Percentiles rank a stretch among this genome's conserved stretches.
These are phyloP conservation scores for Trichosporon sp. DNA, from an alignment of 1,284 basidiomycete genomes.

Conservation along the genomic window DNA sequence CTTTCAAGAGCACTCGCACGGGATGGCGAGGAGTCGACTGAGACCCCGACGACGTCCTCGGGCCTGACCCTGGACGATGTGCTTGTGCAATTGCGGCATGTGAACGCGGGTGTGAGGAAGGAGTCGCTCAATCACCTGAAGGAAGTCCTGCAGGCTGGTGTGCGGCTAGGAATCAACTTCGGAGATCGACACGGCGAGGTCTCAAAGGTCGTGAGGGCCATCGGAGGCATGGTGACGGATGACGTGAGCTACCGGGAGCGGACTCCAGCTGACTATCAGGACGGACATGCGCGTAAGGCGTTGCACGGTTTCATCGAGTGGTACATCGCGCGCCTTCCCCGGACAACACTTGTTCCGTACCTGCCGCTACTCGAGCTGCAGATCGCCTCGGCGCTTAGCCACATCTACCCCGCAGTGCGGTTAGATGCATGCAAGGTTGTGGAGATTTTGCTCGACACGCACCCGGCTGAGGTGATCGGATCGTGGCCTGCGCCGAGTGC, in stretches of 20 bases:
- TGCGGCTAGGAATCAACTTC: conserved; percentile 61
- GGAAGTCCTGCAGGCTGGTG: conserved; percentile 74
- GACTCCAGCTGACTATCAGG: conserved; percentile 42
- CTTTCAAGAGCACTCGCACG: conserved; percentile 44
- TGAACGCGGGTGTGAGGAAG: conserved; percentile 72
- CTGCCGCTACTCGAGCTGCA: conserved; percentile 76
- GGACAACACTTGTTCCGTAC: conserved; percentile 68
- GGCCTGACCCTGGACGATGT: conserved; percentile 79
- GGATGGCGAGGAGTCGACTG: conserved; percentile 60
- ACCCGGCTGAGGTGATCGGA: conserved; percentile 69
- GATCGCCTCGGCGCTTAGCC: conserved; percentile 84
- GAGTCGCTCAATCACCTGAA: conserved; percentile 80
- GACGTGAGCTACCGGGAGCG: conserved; percentile 62
- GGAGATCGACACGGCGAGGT: conserved; percentile 59
- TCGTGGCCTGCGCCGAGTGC: conserved; percentile 63
- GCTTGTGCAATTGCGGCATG: conserved; percentile 77
- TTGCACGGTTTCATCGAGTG: conserved; percentile 63
- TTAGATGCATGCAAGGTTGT: conserved; percentile 85
- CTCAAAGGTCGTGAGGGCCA: conserved; percentile 67
- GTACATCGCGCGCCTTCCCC: conserved; percentile 69
- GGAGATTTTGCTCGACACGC: conserved; percentile 72
- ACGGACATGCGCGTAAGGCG: conserved; percentile 58
- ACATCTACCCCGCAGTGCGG: conserved; percentile 91
- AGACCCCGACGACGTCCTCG: conserved; percentile 70
- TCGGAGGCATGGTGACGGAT: conserved; percentile 74